Base-by-base conservation (phyloP, 176 grass and related monocot genomes). In the Zoysia japonica region DNA sequence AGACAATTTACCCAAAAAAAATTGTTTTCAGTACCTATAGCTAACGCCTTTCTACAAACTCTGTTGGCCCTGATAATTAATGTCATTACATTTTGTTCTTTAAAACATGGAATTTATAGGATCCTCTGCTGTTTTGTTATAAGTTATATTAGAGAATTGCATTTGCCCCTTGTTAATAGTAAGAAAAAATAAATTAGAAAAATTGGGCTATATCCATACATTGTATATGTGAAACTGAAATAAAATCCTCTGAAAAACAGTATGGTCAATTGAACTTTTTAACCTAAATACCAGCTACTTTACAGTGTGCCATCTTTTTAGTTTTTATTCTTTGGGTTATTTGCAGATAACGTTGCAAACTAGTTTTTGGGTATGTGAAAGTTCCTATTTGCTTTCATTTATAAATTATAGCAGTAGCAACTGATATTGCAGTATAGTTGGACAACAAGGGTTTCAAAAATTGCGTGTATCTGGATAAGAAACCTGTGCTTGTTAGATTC, bases 151-250 rank as follows among this genome's bases (percentile, higher is more conserved):
- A 7, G 16, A 11, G 9, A 71, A 62, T 61, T 61, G 15, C 13
- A 72, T 63, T 81, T 41, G 11, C 28, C 6, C 46, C n/a, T 52
- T 59, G 38, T n/a, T 61, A 61, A 44, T 49, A 76, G 68, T 78
- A 62, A 63, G 44, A 35, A 43, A 84, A 16, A 12, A 72, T 65
- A 15, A 4, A 48, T 60, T 66, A 39, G 36, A 20, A 68, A 74
- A n/a, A 17, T 28, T 74, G 51, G 52, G 47, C 5, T 74, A 16
- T 70, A 36, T 36, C 28, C 49, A 71, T 37, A 52, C 13, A 37
- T 71, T 0, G 3, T 40, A 50, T 8, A 67, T 68, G 50, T 51
- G 20, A 77, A 68, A n/a, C 61, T 73, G 40, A 28, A 3, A 54
- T 46, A 69, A 20, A 37, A 76, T 2, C 6, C 47, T 12, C 4